A percentile compares a stretch with the other conserved stretches of the same genome.
Evolutionary conservation across 2,329 filamentous ascomycete genomes (phyloP).

Genomic region (Venturia aucupariae): DNA sequence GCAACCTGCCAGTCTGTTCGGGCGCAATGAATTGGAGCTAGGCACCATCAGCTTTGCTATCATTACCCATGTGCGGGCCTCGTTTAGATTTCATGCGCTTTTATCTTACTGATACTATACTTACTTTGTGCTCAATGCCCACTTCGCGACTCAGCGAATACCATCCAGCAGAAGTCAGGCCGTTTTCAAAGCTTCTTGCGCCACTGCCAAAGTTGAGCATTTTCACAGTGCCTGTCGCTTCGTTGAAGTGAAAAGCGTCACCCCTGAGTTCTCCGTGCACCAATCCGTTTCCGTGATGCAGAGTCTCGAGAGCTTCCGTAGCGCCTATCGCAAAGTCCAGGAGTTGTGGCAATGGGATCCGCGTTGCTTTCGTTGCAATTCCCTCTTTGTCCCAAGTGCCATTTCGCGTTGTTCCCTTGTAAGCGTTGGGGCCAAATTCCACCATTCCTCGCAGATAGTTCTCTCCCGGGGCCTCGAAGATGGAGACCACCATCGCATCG

Average conservation of each 20-base stretch:
- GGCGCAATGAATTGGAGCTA: constrained; percentile 84
- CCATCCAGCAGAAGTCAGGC: constrained; percentile 77
- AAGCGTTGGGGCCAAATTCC: constrained; percentile 60
- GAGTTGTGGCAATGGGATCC: constrained; percentile 65
- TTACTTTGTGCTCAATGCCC: constrained; percentile 63
- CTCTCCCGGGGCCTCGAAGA: constrained; percentile 68
- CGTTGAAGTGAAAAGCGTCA: constrained; percentile 83
- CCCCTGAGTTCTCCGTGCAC: constrained; percentile 86
- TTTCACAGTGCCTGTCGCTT: constrained; percentile 61
- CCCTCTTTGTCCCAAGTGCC: neutral
- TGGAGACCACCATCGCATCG: constrained; percentile 65
- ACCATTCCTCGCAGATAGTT: constrained; percentile 65
- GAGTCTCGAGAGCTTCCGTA: constrained; percentile 72
- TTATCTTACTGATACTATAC: neutral
- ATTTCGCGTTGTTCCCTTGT: constrained; percentile 19
- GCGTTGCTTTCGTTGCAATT: constrained; percentile 30
- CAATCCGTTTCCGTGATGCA: constrained; percentile 81
- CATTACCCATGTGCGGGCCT: neutral
- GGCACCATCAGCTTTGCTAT: neutral
- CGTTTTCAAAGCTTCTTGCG: constrained; percentile 80
- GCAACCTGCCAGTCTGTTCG: constrained; percentile 88
- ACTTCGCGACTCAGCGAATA: constrained; percentile 70
- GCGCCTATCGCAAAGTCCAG: constrained; percentile 88
- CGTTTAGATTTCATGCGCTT: neutral
- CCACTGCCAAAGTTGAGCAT: constrained; percentile 82